These are phyloP conservation scores for Nidularia pulvinata DNA, from an alignment of 768 basidiomycete genomes.

Conservation along the genomic window DNA sequence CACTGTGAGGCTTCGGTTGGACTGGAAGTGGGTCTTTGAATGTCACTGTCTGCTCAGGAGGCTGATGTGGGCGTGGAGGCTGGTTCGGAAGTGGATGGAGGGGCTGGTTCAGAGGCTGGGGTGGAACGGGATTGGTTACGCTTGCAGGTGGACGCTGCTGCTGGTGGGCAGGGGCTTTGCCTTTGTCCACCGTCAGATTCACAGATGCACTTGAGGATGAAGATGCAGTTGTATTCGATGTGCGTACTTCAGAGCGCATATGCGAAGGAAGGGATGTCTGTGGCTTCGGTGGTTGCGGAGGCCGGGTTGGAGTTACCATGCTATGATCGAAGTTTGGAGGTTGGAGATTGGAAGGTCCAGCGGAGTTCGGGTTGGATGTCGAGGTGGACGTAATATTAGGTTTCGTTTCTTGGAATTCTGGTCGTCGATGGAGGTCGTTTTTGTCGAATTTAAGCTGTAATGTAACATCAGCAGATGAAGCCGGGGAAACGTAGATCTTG, in stretches of 20 bases:
- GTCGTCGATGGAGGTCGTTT: slow-evolving; percentile 65
- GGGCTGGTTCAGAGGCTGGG: not conserved
- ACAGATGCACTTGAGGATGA: not conserved
- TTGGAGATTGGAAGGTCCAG: slow-evolving; percentile 3
- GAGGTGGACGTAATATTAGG: slow-evolving; percentile 16
- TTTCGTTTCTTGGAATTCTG: slow-evolving; percentile 60
- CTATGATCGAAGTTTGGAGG: not conserved
- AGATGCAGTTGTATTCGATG: slow-evolving; percentile 7
- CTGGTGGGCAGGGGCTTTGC: not conserved
- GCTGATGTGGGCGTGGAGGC: slow-evolving; percentile 4
- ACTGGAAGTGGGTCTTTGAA: not conserved
- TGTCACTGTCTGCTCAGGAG: slow-evolving; percentile 5
- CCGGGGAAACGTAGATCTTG: slow-evolving; percentile 9
- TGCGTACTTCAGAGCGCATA: slow-evolving; percentile 23
- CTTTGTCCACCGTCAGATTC: not conserved
- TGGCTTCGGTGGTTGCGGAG: slow-evolving; percentile 13
- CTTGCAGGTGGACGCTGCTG: not conserved
- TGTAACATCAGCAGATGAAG: not conserved
- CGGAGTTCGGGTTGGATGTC: slow-evolving; percentile 4
- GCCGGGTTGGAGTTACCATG: slow-evolving; percentile 12
- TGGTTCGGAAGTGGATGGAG: slow-evolving; percentile 1
- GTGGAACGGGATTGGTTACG: slow-evolving; percentile 7
- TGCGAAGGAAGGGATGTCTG: slow-evolving; percentile 37
- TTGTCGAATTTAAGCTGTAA: slow-evolving; percentile 69
- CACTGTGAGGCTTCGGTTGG: not conserved